These are phyloP conservation scores for Monascus purpureus DNA, from an alignment of 495 filamentous ascomycete species.

Conservation along the genomic window DNA sequence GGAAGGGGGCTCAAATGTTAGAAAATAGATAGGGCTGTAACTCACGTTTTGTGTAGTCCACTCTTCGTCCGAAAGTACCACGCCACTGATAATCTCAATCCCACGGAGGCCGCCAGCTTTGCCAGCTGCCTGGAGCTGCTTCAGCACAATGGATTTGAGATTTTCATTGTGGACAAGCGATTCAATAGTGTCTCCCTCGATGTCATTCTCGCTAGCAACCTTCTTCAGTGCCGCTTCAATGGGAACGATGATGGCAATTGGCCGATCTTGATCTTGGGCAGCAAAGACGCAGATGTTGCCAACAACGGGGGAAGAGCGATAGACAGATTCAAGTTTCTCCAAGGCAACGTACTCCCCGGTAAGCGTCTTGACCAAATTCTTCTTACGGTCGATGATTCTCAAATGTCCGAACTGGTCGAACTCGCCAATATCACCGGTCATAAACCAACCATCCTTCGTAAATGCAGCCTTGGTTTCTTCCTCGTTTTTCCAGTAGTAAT, in stretches of 20 bases:
- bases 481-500: slow-evolving; percentile 68
- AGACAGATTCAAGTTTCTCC: slow-evolving; percentile 95
- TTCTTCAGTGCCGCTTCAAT: slow-evolving; percentile 75
- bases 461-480: slow-evolving; percentile 67
- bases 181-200: slow-evolving; percentile 58
- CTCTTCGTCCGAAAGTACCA: slow-evolving; percentile 87
- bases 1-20: background rate
- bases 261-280: slow-evolving; percentile 64
- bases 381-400: slow-evolving; percentile 90
- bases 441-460: slow-evolving; percentile 81
- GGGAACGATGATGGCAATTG: slow-evolving; percentile 88
- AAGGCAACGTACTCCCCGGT: slow-evolving; percentile 97
- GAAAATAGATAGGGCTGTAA: slow-evolving; percentile 4
- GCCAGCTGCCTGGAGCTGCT: slow-evolving; percentile 66
- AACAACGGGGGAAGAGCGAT: slow-evolving; percentile 72
- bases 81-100: slow-evolving; percentile 87
- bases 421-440: slow-evolving; percentile 89
- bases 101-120: slow-evolving; percentile 61
- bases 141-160: slow-evolving; percentile 61
- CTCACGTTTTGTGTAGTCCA: slow-evolving; percentile 96
- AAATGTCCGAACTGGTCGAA: slow-evolving; percentile 72
- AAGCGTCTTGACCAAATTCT: slow-evolving; percentile 92
- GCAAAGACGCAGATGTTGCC: slow-evolving; percentile 95
- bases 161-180: slow-evolving; percentile 74
- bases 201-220: slow-evolving; percentile 56